Evolutionary conservation across 2,329 filamentous ascomycete species (phyloP).

Genomic region (Triangularia setosa): DNA sequence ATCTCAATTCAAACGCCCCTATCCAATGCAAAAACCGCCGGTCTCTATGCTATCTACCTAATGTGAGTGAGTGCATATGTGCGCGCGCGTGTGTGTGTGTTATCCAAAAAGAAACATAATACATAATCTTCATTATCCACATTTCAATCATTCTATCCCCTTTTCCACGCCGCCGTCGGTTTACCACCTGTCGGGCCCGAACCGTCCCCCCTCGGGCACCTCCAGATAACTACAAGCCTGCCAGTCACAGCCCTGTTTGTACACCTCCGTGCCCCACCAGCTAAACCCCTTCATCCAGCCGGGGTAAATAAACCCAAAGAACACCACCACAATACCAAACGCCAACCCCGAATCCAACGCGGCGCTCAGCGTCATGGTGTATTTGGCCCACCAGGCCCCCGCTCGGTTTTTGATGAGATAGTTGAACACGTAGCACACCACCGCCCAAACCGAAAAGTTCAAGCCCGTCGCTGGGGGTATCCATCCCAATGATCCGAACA

Average conservation of each 20-base stretch:
- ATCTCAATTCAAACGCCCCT: neutral
- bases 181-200: constrained; percentile 62
- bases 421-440: constrained; percentile 85
- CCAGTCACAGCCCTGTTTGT: constrained; percentile 83
- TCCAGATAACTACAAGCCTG: constrained; percentile 68
- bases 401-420: constrained; percentile 66
- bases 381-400: constrained; percentile 81
- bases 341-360: constrained; percentile 80
- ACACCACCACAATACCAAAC: constrained; percentile 77
- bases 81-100: neutral
- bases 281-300: constrained; percentile 68
- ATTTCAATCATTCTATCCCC: neutral
- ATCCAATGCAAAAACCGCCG: neutral
- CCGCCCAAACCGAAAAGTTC: constrained; percentile 83
- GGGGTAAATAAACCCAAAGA: constrained; percentile 82
- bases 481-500: constrained; percentile 80
- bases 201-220: constrained; percentile 59
- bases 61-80: too few relatives aligned
- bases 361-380: constrained; percentile 83
- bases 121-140: neutral
- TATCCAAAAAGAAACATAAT: neutral
- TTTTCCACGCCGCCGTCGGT: neutral
- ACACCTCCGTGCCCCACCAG: constrained; percentile 88
- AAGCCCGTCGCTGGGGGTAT: constrained; percentile 83
- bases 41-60: neutral